These are phyloP conservation scores for Tuber calosporum DNA, from an alignment of 495 filamentous ascomycete species.

Conservation along the genomic window DNA sequence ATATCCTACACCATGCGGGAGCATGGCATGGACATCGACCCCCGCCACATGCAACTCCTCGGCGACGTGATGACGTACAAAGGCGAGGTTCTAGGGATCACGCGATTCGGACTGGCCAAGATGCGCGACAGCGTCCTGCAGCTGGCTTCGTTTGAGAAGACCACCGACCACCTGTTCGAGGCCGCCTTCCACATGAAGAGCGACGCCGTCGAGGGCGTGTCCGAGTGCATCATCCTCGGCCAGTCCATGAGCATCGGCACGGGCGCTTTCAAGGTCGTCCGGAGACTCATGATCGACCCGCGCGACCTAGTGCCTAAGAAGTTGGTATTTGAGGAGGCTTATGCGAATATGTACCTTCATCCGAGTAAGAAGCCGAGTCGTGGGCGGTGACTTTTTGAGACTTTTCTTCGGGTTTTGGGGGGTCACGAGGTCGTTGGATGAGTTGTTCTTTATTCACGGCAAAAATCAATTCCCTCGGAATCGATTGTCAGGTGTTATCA, in stretches of 20 bases:
- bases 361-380: background rate
- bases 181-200: constrained; percentile 83
- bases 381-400: background rate
- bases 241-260: constrained; percentile 86
- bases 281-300: constrained; percentile 61
- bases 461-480: background rate
- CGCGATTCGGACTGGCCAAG: constrained; percentile 89
- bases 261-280: constrained; percentile 80
- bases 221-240: constrained; percentile 97
- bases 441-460: background rate
- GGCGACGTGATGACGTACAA: constrained; percentile 99
- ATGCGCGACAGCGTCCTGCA: constrained; percentile 94
- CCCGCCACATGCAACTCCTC: constrained; percentile 94
- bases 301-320: constrained; percentile 57
- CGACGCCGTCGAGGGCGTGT: constrained; percentile 84
- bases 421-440: background rate
- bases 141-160: constrained; percentile 96
- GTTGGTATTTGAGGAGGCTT: constrained; percentile 66
- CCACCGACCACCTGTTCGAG: constrained; percentile 93
- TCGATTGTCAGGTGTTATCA: background rate
- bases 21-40: constrained; percentile 80
- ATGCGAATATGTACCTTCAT: constrained; percentile 16
- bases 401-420: background rate
- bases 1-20: constrained; percentile 41
- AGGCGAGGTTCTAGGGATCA: constrained; percentile 95